phyloP scores from a whole-genome alignment of 495 filamentous ascomycete genomes.

The Clohesyomyces aquaticus region DNA sequence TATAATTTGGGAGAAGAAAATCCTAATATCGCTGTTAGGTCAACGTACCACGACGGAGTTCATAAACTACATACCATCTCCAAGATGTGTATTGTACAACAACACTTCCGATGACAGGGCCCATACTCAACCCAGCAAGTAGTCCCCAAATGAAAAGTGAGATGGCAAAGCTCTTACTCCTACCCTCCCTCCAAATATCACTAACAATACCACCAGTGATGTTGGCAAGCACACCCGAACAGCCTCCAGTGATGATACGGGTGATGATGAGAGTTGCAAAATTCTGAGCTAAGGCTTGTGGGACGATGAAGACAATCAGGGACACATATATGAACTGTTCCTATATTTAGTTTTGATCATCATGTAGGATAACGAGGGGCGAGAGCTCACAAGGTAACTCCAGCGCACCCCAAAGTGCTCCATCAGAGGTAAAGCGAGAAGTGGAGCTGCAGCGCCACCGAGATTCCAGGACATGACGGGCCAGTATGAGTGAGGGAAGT shows the following conservation, averaged over 20 bases:
- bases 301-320: constrained; percentile 54
- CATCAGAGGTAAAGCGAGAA: constrained; percentile 57
- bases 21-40: constrained; percentile 40
- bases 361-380: not conserved
- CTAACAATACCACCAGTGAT: constrained; percentile 53
- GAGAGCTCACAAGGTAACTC: constrained; percentile 49
- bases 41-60: not conserved
- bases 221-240: constrained; percentile 53
- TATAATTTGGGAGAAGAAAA: constrained; percentile 56
- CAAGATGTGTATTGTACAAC: constrained; percentile 46
- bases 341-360: not conserved
- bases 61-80: constrained; percentile 26
- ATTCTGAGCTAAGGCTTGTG: constrained; percentile 55
- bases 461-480: constrained; percentile 55
- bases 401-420: constrained; percentile 56
- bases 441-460: constrained; percentile 53
- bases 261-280: constrained; percentile 56
- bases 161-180: constrained; percentile 52
- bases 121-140: constrained; percentile 52
- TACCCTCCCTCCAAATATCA: constrained; percentile 54
- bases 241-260: constrained; percentile 55
- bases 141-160: constrained; percentile 53
- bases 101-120: constrained; percentile 54
- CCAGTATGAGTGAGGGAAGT: constrained; percentile 60
- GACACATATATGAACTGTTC: constrained; percentile 43